Base-by-base conservation (phyloP, 2,329 filamentous ascomycete genomes). In the Colletotrichum sp. region DNA sequence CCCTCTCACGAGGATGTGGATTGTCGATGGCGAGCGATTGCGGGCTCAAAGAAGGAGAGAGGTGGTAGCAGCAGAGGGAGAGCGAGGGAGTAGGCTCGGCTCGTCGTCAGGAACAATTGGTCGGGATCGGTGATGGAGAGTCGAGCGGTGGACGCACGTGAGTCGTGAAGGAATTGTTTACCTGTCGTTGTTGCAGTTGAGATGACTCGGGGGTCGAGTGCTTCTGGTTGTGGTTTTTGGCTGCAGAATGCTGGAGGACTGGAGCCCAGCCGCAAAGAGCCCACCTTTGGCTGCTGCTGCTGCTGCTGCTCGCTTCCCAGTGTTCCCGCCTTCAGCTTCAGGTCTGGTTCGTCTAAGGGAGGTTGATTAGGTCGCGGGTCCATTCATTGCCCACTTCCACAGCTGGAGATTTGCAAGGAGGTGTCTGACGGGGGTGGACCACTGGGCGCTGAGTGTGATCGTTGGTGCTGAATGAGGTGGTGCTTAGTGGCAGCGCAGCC, bases 1-100 rank as follows among this genome's bases (percentile, higher is more conserved):
- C 67, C 75, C 71, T 75, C 75, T 70, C 59, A 39, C 65, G 71
- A 71, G 75, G 66, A 74, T 75, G 60, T 70, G 71, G 71, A 71
- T 75, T 63, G 36, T 39, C 32, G 75, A 39, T 68, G 36, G 55
- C 32, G 63, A 30, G 67, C 49, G 65, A 64, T 44, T 21, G 69
- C 44, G 69, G 39, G 64, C 36, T 39, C 24, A 66, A 8, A n/a
- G 34, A 24, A 18, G 49, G 55, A 49, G n/a, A 39, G 15, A 26
- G 6, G 24, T 32, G 44, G 34, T 30, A 21, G 16, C n/a, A 16
- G 55, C 26, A 34, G 67, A 49, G n/a, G 30, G 32, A 28, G 18
- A 32, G 18, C 59, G 59, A 62, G 59, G 59, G 30, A 62, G 59
- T 52, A 52, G n/a, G 44, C 6, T 7, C 10, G 44, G n/a, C 44